Evolutionary conservation across 768 basidiomycete genomes (phyloP), one percentile per base, ranked within the genome.

Genomic region (Leccinum boreale): DNA sequence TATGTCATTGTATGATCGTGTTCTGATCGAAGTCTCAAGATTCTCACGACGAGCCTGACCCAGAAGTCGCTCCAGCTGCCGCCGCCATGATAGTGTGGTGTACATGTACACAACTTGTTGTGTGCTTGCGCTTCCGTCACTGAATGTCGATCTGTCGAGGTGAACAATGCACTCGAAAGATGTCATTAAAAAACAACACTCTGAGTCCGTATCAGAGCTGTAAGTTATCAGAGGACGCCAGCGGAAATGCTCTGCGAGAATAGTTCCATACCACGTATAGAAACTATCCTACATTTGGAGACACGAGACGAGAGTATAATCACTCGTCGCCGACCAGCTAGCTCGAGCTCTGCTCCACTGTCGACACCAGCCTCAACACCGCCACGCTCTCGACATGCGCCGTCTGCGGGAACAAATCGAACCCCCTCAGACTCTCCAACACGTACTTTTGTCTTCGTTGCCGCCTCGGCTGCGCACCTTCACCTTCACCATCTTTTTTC

Each of bases 361-460:
- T 23, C 31, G 58, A 61, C 5, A 73, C 74, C 46, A 86, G 73
- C 61, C 83, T 77, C 64, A 92, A 74, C 28, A 91, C 79, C 6
- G 87, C 87, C 12, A 92, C 85, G 55, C 83, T 83, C 74, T 98
- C 94, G 9, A 96, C 92, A 78, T 98, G 95, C 12, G 91, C 89
- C 24, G 94, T 96, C 78, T 98, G 94, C 8, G 96, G 93, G 77
- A 98, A 99, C 55, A 99, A 69, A 77, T 98, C 96, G 63, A 97
- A 92, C 35, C 94, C 95, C 59, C 90, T 73, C 65, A 97, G 63
- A 64, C 86, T 91, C 75, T 94, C 90, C 66, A 99, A 64, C 60
- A 82, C 78, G 74, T 97, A 99, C 65, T 74, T 77, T 65, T 71
- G 75, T 64, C 11, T 21, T 44, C 68, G 14, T 9, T 3, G 5